Percentiles rank a stretch among this genome's conserved stretches.
Conservation (phyloP, 2,329 filamentous ascomycete species). For the Ceratocystis lukuohia region DNA sequence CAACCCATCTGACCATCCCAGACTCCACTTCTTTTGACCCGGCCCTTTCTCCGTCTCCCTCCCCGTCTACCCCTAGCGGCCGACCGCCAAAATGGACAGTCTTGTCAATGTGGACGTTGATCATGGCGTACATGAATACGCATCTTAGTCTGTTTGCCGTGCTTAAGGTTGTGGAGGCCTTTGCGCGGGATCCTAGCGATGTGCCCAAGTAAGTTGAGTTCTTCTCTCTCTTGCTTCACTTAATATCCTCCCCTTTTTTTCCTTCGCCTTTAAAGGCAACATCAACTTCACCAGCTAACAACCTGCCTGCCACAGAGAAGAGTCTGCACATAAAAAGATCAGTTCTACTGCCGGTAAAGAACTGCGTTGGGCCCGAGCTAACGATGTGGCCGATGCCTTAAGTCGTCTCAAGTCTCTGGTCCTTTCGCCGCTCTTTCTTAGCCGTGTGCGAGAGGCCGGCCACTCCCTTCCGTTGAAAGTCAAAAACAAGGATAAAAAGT, state of each 20-base stretch:
- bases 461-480: slow-evolving; percentile 9
- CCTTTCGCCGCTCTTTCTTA: slow-evolving; percentile 14
- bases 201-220: slow-evolving; percentile 18
- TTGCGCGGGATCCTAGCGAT: slow-evolving; percentile 16
- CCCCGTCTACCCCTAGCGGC: slow-evolving; percentile 29
- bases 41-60: slow-evolving; percentile 23
- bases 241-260: background rate
- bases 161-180: slow-evolving; percentile 18
- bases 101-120: slow-evolving; percentile 39
- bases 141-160: slow-evolving; percentile 31
- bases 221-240: background rate
- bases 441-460: background rate
- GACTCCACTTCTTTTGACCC: background rate
- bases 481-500: background rate
- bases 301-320: slow-evolving; percentile 30
- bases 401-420: slow-evolving; percentile 16
- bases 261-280: background rate
- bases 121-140: slow-evolving; percentile 44
- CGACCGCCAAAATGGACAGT: slow-evolving; percentile 44
- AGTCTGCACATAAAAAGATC: slow-evolving; percentile 46
- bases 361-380: slow-evolving; percentile 33
- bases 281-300: background rate
- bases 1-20: slow-evolving; percentile 7
- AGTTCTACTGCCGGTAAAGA: slow-evolving; percentile 44
- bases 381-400: slow-evolving; percentile 9